Conservation (phyloP, 768 basidiomycete genomes). For the Leccinum disarticulatum region DNA sequence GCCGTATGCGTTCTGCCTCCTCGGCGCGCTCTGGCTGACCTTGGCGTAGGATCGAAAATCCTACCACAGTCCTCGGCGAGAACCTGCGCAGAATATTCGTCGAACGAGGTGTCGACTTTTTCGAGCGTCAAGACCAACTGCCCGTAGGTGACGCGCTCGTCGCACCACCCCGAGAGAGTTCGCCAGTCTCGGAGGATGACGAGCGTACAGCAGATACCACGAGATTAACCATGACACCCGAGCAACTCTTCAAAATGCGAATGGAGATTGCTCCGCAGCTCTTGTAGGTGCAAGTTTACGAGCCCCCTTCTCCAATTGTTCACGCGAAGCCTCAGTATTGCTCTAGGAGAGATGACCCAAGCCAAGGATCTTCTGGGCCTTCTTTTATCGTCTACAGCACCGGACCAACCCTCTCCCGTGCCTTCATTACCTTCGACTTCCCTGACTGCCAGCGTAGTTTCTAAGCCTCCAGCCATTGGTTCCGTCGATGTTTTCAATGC, state of each 20-base stretch:
- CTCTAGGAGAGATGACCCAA: constrained; percentile 77
- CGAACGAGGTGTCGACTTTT: constrained; percentile 77
- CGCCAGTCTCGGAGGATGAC: constrained; percentile 28
- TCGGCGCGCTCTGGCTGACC: constrained; percentile 17
- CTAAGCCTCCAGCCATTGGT: constrained; percentile 61
- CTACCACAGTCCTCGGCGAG: constrained; percentile 58
- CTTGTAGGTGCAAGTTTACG: constrained; percentile 50
- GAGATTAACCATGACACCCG: constrained; percentile 59
- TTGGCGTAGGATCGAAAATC: constrained; percentile 49
- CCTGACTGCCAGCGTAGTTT: constrained; percentile 62
- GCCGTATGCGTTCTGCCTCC: constrained; percentile 48
- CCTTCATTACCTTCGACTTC: constrained; percentile 32
- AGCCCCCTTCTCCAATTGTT: constrained; percentile 6
- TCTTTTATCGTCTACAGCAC: constrained; percentile 46
- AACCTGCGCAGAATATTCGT: constrained; percentile 67
- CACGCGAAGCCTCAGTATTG: constrained; percentile 47
- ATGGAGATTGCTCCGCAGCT: constrained; percentile 68
- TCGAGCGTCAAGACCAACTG: constrained; percentile 48
- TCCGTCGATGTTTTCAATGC: constrained; percentile 74
- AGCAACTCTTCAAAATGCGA: constrained; percentile 74
- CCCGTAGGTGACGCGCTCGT: constrained; percentile 21
- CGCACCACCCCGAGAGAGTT: constrained; percentile 27
- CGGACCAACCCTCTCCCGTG: constrained; percentile 34
- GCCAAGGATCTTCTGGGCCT: constrained; percentile 68
- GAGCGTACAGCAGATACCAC: constrained; percentile 31